A percentile compares a stretch with the other conserved stretches of the same genome.
These are phyloP conservation scores for Syzygium aqueum DNA, from an alignment of 345 rosid genomes.

Conservation along the genomic window DNA sequence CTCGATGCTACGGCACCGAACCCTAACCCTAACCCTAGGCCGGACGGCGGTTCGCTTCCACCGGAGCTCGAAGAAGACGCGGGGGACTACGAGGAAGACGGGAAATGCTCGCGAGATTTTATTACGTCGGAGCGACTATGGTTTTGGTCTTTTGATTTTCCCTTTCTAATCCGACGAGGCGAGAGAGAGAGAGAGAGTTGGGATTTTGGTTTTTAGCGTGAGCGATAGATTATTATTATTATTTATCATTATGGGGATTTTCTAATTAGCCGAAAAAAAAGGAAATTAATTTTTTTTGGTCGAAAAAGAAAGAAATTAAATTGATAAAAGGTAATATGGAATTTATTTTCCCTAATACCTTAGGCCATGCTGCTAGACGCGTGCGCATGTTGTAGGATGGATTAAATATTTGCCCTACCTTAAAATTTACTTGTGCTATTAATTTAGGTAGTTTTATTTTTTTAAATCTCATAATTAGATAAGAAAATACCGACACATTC, in stretches of 20 bases:
- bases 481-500: background rate
- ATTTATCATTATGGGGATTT: background rate
- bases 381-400: background rate
- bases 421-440: background rate
- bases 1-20: background rate
- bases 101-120: background rate
- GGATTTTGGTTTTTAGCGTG: background rate
- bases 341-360: background rate
- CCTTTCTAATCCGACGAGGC: background rate
- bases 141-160: background rate
- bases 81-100: background rate
- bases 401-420: background rate
- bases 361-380: background rate
- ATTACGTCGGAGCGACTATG: background rate
- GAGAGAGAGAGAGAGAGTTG: background rate
- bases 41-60: background rate
- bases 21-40: constrained; percentile 28
- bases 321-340: background rate
- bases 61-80: background rate
- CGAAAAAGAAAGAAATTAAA: background rate
- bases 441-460: background rate
- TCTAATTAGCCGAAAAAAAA: background rate
- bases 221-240: background rate
- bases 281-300: background rate
- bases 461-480: background rate